A percentile compares a stretch with the other conserved stretches of the same genome.
These are phyloP conservation scores for Sporothrix curviconia DNA, from an alignment of 2,329 filamentous ascomycete genomes.

Conservation along the genomic window DNA sequence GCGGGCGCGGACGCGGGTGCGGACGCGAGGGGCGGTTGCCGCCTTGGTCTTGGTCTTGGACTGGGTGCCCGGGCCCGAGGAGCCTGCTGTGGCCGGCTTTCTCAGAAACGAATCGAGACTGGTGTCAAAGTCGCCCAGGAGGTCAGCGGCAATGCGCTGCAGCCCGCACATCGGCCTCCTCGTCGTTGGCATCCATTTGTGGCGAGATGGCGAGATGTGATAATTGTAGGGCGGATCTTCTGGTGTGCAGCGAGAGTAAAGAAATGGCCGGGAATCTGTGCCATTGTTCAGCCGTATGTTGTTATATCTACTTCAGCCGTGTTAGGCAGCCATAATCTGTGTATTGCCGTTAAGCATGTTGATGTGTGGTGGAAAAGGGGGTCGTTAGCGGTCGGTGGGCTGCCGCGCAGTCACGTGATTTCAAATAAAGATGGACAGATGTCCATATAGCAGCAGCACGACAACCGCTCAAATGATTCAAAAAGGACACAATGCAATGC, in stretches of 20 bases:
- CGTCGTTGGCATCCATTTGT: conserved; percentile 55
- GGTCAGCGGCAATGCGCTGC: conserved; percentile 52
- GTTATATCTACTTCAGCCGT: not conserved
- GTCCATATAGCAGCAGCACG: too few relatives aligned
- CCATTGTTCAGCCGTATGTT: not conserved
- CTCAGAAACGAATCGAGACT: conserved; percentile 46
- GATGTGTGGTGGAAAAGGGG: not conserved
- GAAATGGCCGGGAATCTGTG: not conserved
- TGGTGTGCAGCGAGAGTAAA: too few relatives aligned
- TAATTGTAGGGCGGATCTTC: too few relatives aligned
- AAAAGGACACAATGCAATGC: not conserved
- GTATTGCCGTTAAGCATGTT: too few relatives aligned
- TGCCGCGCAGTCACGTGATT: not conserved
- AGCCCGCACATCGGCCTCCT: conserved; percentile 58
- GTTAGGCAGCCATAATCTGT: not conserved
- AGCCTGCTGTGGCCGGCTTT: too few relatives aligned
- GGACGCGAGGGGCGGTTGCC: conserved; percentile 14
- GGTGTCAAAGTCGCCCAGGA: conserved; percentile 52
- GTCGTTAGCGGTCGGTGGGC: not conserved
- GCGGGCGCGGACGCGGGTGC: conserved; percentile 12
- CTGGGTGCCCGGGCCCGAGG: not conserved
- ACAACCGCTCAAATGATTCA: not conserved
- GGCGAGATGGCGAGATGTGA: not conserved
- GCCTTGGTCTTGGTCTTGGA: not conserved
- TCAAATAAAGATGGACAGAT: too few relatives aligned